Conservation (phyloP, 2,329 filamentous ascomycete species). For the Botryotinia narcissicola region DNA sequence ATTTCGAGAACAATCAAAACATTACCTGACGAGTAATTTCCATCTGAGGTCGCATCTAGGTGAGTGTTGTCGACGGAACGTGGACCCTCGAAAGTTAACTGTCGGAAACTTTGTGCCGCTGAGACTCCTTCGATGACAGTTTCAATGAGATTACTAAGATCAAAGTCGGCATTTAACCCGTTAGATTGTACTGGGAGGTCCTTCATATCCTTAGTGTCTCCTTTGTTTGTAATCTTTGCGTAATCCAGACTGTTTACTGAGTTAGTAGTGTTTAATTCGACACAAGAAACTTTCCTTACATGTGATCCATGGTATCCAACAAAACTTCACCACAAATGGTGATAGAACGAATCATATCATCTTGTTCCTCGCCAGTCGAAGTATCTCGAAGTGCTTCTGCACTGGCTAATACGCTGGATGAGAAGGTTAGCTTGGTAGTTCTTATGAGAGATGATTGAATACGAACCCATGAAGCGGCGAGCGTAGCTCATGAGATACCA, state of each 20-base stretch:
- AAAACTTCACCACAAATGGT: slow-evolving; percentile 50
- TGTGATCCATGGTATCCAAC: slow-evolving; percentile 51
- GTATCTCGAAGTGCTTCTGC: slow-evolving; percentile 52
- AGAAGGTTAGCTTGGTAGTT: background rate
- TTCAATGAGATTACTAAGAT: slow-evolving; percentile 31
- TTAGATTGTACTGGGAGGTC: slow-evolving; percentile 3
- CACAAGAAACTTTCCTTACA: slow-evolving; percentile 41
- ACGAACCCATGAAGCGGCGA: slow-evolving; percentile 54
- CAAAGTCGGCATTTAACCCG: slow-evolving; percentile 18
- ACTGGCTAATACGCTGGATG: slow-evolving; percentile 47
- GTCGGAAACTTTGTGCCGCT: slow-evolving; percentile 28
- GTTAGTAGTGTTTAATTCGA: slow-evolving; percentile 32
- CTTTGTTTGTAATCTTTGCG: slow-evolving; percentile 28
- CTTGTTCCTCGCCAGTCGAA: slow-evolving; percentile 44
- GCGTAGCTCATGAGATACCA: slow-evolving; percentile 59
- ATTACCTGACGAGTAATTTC: background rate
- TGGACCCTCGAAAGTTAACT: slow-evolving; percentile 7
- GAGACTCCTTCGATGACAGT: slow-evolving; percentile 32
- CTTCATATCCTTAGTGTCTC: slow-evolving; percentile 1
- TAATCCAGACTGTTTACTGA: slow-evolving; percentile 36
- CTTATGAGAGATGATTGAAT: background rate
- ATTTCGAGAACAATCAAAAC: slow-evolving; percentile 45
- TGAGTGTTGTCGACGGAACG: background rate
- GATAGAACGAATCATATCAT: slow-evolving; percentile 47
- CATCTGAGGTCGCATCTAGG: background rate